A percentile compares a stretch with the other conserved stretches of the same genome.
Conservation (phyloP, 176 grass and related monocot species). For the Poa pratensis region DNA sequence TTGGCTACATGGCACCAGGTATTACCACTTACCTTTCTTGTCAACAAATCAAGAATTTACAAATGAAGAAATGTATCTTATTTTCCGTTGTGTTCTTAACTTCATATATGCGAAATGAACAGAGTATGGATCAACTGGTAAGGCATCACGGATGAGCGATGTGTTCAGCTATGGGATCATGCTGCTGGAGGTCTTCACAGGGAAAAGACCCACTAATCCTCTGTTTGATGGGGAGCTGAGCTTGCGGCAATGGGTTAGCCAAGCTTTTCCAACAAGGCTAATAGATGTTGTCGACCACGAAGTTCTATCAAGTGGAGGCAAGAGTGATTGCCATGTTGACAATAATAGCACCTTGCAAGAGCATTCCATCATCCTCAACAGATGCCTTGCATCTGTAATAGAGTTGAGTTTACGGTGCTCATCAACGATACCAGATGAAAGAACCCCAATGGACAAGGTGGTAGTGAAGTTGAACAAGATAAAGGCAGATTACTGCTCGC, state of each 20-base stretch:
- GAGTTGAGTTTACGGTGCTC: slow-evolving; percentile 35
- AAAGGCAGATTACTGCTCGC: slow-evolving; percentile 8
- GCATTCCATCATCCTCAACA: background rate
- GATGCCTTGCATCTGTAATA: slow-evolving; percentile 13
- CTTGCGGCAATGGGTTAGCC: slow-evolving; percentile 49
- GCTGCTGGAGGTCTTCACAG: slow-evolving; percentile 57
- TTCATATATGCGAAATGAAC: slow-evolving; percentile 7
- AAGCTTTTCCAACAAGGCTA: slow-evolving; percentile 10
- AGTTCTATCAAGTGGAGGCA: background rate
- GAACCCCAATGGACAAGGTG: slow-evolving; percentile 32
- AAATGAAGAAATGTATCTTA: background rate
- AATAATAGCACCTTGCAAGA: background rate
- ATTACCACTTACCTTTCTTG: background rate
- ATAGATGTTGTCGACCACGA: background rate
- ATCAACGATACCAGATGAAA: slow-evolving; percentile 17
- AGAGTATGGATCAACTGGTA: slow-evolving; percentile 54
- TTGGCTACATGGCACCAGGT: slow-evolving; percentile 63
- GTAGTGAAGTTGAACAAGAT: slow-evolving; percentile 38
- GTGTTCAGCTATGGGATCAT: slow-evolving; percentile 66
- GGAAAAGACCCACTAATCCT: slow-evolving; percentile 56
- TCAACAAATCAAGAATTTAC: background rate
- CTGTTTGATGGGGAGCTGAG: slow-evolving; percentile 48
- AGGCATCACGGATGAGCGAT: slow-evolving; percentile 53
- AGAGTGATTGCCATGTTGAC: background rate
- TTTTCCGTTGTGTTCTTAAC: background rate